These are phyloP conservation scores for Cercospora citrullina DNA, from an alignment of 2,329 filamentous ascomycete species.

Conservation along the genomic window DNA sequence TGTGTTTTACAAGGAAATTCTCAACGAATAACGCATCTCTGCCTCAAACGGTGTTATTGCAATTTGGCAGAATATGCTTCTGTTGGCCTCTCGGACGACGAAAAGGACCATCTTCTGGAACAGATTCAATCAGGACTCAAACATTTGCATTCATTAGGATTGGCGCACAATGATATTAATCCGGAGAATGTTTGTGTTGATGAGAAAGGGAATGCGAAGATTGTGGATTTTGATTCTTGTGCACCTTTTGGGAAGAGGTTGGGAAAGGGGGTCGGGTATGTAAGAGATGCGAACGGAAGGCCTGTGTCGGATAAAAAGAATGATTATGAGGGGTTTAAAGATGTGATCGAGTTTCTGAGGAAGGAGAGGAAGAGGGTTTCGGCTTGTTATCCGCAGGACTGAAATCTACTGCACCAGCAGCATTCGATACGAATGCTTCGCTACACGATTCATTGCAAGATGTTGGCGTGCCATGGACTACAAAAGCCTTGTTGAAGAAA, in stretches of 20 bases:
- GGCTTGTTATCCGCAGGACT: conserved; percentile 8
- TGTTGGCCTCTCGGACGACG: conserved; percentile 23
- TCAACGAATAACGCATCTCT: conserved; percentile 34
- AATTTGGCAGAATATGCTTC: conserved; percentile 30
- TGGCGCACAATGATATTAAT: conserved; percentile 30
- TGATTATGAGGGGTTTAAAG: conserved; percentile 23
- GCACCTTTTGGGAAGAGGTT: conserved; percentile 34
- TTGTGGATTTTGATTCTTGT: conserved; percentile 44
- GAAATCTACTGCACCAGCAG: not conserved
- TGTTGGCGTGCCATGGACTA: not conserved
- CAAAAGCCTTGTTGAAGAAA: not conserved
- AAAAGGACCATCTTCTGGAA: conserved; percentile 27
- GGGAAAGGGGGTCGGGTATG: conserved; percentile 31
- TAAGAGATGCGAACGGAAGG: conserved; percentile 1
- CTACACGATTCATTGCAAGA: not conserved
- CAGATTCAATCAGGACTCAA: conserved; percentile 35
- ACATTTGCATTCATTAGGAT: conserved; percentile 41
- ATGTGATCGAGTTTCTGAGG: conserved; percentile 6
- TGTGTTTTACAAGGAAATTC: conserved; percentile 31
- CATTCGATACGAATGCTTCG: not conserved
- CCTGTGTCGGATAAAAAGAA: conserved; percentile 28
- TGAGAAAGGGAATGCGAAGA: conserved; percentile 33
- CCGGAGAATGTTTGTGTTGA: conserved; percentile 41
- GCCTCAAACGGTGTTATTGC: conserved; percentile 32
- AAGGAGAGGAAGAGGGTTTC: conserved; percentile 8